Evolutionary conservation across 495 filamentous ascomycete species (phyloP).

Genomic region (Podospora appendiculata): DNA sequence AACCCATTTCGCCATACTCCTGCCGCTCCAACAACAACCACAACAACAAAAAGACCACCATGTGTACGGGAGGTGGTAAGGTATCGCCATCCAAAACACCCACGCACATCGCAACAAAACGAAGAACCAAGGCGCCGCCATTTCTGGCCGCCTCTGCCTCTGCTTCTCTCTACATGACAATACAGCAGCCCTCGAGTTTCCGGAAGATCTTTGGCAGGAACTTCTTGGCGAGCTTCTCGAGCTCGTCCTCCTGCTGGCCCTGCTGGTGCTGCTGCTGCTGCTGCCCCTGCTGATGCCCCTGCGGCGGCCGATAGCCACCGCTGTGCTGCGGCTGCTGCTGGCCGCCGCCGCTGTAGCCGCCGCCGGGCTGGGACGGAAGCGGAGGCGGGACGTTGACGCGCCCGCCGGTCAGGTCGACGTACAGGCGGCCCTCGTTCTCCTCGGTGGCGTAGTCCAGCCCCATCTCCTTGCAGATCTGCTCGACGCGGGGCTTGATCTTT

Average conservation of each 20-base stretch:
- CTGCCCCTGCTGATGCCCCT: constrained; percentile 30
- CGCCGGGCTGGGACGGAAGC: constrained; percentile 35
- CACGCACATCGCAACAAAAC: background rate
- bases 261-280: constrained; percentile 11
- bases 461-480: constrained; percentile 72
- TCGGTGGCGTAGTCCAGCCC: constrained; percentile 78
- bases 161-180: constrained; percentile 73
- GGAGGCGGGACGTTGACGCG: constrained; percentile 38
- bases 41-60: too few species aligned
- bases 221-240: constrained; percentile 58
- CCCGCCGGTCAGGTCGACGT: constrained; percentile 37
- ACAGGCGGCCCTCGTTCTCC: constrained; percentile 81
- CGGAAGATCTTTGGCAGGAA: constrained; percentile 50
- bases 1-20: too few species aligned
- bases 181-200: constrained; percentile 61
- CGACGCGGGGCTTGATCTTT: constrained; percentile 87
- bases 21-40: too few species aligned
- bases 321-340: constrained; percentile 15
- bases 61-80: too few species aligned
- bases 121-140: background rate
- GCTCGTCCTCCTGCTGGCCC: constrained; percentile 45
- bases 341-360: constrained; percentile 22
- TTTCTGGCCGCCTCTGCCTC: too few species aligned
- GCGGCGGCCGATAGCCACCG: constrained; percentile 14
- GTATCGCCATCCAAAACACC: background rate